phyloP scores from a whole-genome alignment of 163 green algal species.

The Picocystis sp. region DNA sequence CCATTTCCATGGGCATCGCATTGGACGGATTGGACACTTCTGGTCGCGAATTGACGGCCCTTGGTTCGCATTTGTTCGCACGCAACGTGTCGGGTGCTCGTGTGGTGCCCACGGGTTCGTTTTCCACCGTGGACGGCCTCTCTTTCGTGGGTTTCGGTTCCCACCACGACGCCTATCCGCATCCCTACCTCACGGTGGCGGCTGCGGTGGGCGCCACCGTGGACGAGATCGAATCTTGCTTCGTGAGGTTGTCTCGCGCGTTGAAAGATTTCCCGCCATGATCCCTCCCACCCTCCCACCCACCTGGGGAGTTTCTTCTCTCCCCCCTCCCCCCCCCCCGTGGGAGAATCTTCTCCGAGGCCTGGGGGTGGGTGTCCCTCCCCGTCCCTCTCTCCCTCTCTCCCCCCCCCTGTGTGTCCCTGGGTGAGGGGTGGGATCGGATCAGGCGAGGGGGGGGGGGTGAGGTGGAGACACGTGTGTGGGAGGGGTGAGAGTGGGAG shows the following conservation, averaged over 20 bases:
- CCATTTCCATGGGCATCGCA: slow-evolving; percentile 75
- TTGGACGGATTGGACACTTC: slow-evolving; percentile 22
- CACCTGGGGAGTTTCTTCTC: too few species aligned
- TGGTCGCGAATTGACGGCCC: not conserved
- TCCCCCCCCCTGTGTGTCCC: too few species aligned
- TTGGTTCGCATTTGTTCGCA: slow-evolving; percentile 10
- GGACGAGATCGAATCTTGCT: slow-evolving; percentile 55
- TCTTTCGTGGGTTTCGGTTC: slow-evolving; percentile 59
- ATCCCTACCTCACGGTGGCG: slow-evolving; percentile 65
- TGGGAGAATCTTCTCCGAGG: too few species aligned
- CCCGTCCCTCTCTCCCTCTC: too few species aligned
- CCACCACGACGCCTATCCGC: slow-evolving; percentile 36
- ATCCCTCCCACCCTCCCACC: too few species aligned
- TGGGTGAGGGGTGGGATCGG: too few species aligned
- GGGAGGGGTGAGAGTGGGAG: too few species aligned
- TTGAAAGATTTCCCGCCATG: too few species aligned
- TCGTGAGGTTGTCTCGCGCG: slow-evolving; percentile 19
- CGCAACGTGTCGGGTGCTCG: slow-evolving; percentile 60
- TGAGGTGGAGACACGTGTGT: too few species aligned
- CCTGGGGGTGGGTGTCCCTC: too few species aligned
- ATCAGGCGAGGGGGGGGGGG: too few species aligned
- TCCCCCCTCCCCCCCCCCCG: too few species aligned
- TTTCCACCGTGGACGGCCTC: slow-evolving; percentile 40
- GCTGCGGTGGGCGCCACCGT: slow-evolving; percentile 45
- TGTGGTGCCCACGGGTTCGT: slow-evolving; percentile 44